Percentiles rank a stretch among this genome's conserved stretches.
These are phyloP conservation scores for Moricandia arvensis DNA, from an alignment of 345 rosid species.

Conservation along the genomic window DNA sequence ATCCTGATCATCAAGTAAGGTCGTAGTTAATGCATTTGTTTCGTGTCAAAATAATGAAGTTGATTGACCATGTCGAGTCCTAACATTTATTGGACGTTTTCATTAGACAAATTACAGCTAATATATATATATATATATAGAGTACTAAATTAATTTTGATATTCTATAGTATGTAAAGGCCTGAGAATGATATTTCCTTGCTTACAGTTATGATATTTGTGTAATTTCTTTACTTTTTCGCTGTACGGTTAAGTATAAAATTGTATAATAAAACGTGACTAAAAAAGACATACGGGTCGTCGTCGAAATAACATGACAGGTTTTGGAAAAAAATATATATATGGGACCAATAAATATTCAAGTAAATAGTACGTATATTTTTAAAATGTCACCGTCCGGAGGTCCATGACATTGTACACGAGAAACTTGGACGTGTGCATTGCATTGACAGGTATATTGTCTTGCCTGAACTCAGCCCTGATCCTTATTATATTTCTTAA, in stretches of 20 bases:
- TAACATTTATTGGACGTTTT: constrained; percentile 12
- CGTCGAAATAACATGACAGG: constrained; percentile 25
- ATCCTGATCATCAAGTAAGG: constrained; percentile 14
- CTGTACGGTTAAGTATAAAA: neutral
- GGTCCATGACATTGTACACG: constrained; percentile 29
- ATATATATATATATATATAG: constrained; percentile 13
- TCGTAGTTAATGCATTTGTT: neutral
- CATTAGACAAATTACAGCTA: constrained; percentile 2
- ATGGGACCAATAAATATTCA: neutral
- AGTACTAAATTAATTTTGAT: neutral
- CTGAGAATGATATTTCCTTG: neutral
- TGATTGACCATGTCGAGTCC: neutral
- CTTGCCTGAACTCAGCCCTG: constrained; percentile 24
- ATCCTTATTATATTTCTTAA: neutral
- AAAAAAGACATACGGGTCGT: constrained; percentile 3
- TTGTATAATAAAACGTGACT: constrained; percentile 14
- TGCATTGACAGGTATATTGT: constrained; percentile 36
- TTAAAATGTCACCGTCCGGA: constrained; percentile 26
- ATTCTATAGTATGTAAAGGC: neutral
- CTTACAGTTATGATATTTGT: neutral
- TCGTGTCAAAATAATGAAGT: neutral
- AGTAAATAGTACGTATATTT: neutral
- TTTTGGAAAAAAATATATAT: neutral
- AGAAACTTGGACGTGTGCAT: constrained; percentile 39
- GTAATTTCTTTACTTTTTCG: neutral